phyloP scores from a whole-genome alignment of 768 basidiomycete genomes.

The Albatrellus ellisii region DNA sequence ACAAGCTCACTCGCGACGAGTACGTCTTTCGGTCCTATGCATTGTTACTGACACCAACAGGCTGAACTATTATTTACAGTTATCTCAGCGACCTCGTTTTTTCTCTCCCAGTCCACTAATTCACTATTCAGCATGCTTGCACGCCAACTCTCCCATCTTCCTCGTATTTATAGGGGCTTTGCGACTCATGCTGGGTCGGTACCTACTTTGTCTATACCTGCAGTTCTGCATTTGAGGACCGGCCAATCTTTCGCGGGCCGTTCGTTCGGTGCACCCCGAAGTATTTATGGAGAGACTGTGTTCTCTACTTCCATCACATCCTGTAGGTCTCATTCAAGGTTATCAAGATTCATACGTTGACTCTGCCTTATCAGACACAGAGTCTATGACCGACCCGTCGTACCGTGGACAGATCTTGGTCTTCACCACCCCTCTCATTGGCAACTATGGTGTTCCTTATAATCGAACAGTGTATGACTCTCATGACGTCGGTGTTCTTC shows the following conservation, averaged over 20 bases:
- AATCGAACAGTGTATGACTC: constrained; percentile 64
- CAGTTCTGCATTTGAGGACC: constrained; percentile 82
- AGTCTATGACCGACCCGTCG: constrained; percentile 99
- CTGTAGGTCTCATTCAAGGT: constrained; percentile 38
- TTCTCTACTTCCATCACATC: constrained; percentile 99
- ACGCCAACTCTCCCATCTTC: constrained; percentile 37
- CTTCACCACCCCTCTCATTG: constrained; percentile 96
- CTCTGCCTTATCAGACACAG: constrained; percentile 57
- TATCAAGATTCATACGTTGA: constrained; percentile 9
- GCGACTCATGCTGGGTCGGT: constrained; percentile 45
- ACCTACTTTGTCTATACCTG: constrained; percentile 42
- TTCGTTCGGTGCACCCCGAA: constrained; percentile 80
- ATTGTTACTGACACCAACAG: constrained; percentile 15
- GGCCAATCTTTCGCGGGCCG: constrained; percentile 87
- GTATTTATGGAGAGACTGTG: constrained; percentile 92
- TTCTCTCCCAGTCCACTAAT: constrained; percentile 39
- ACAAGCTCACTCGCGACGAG: constrained; percentile 85
- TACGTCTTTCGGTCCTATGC: constrained; percentile 23
- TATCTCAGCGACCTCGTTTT: constrained; percentile 89
- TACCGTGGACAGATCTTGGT: constrained; percentile 97
- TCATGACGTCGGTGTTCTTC: constrained; percentile 71
- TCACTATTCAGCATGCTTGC: constrained; percentile 36
- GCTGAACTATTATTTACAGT: constrained; percentile 25
- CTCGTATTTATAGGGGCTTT: constrained; percentile 42
- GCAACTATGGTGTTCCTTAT: constrained; percentile 91